Evolutionary conservation across 805 yeast species (phyloP), one percentile per base, ranked within the genome.

Genomic region (Candida nonsorbophila): DNA sequence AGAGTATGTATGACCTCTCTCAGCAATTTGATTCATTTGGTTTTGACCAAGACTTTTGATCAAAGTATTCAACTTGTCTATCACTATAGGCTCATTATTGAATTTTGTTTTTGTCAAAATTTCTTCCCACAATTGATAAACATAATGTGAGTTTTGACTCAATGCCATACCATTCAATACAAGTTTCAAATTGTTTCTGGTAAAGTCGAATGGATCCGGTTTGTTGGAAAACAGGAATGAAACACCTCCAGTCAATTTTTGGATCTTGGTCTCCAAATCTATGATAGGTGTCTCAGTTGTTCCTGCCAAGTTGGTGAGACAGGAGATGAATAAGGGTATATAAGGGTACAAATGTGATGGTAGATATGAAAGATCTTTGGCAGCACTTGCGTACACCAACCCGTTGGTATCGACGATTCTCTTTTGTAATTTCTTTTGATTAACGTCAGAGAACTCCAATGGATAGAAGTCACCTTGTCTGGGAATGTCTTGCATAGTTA

Each of bases 1-100:
- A 3, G 97, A 95, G 55, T 72, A 88, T 2, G 79, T 62, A 49
- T 92, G 97, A 1, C 98, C 98, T 32, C 82, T 66, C 33, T 88
- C 92, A 7, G 95, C 88, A 29, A 92, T 76, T 5, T 72, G 65
- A 45, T 88, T 79, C 33, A 85, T 62, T 46, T 84, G 84, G 43
- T 85, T 88, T 19, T 87, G 78, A 0, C 84, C 81, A 45, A 81
- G 53, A 22, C 80, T 72, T 45, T 82, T 82, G 23, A 92, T 74
- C 46, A 92, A 63, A 1, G 83, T 75, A 33, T 74, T 66, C 34
- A 92, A 63, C 47, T 87, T 90, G 30, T 77, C 80, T 27, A 76
- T 60, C 3, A 38, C 47, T 3, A 42, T 50, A 20, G 52, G 51
- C 6, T 46, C 37, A 35, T 77, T 74, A 22, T 66, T 58, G 45